Percentiles rank a stretch among this genome's conserved stretches.
These are phyloP conservation scores for Golovinomyces cichoracearum DNA, from an alignment of 2,329 filamentous ascomycete species.

Conservation along the genomic window DNA sequence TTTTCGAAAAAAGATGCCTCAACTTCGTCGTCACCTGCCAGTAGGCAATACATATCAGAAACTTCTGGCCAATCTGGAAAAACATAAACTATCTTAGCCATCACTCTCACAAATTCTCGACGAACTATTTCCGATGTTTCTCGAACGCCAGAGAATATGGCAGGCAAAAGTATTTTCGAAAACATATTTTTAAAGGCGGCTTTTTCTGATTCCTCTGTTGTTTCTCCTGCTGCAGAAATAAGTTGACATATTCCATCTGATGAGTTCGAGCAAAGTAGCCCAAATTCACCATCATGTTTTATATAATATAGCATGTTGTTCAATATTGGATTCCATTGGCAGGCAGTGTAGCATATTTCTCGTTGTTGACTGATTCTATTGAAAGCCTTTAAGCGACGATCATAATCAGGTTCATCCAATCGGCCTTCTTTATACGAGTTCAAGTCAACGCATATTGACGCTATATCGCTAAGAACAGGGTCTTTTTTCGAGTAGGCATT, in stretches of 20 bases:
- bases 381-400: constrained; percentile 55
- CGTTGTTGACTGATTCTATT: constrained; percentile 37
- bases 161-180: constrained; percentile 40
- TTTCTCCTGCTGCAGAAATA: constrained; percentile 33
- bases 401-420: constrained; percentile 72
- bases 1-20: constrained; percentile 70
- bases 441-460: constrained; percentile 46
- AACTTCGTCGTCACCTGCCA: constrained; percentile 32
- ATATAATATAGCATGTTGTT: constrained; percentile 80
- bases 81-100: constrained; percentile 50
- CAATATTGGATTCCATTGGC: constrained; percentile 67
- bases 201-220: constrained; percentile 18
- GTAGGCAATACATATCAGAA: constrained; percentile 44
- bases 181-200: constrained; percentile 32
- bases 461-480: constrained; percentile 31
- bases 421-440: constrained; percentile 51
- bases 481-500: constrained; percentile 42
- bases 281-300: constrained; percentile 64
- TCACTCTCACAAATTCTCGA: constrained; percentile 52
- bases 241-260: constrained; percentile 59
- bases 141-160: constrained; percentile 48
- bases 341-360: constrained; percentile 32
- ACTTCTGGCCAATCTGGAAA: constrained; percentile 46
- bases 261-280: constrained; percentile 55
- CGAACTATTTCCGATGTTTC: constrained; percentile 65